A percentile compares a stretch with the other conserved stretches of the same genome.
Evolutionary conservation across 2,329 filamentous ascomycete genomes (phyloP).

Genomic region (Aureobasidium zeae): DNA sequence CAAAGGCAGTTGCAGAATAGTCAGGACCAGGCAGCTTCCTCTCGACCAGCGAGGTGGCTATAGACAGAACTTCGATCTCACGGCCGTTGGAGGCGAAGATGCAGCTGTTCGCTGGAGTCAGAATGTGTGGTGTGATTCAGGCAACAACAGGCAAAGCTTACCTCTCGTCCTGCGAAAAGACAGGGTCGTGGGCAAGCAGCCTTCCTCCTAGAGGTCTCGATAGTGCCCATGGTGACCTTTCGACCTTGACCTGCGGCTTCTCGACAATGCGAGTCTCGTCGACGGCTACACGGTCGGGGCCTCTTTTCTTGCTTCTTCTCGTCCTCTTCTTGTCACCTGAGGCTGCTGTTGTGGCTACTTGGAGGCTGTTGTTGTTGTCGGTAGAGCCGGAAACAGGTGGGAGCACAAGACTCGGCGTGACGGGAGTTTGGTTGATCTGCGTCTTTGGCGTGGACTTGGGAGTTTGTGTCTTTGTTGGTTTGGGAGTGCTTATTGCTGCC

Average conservation of each 20-base stretch:
- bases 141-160: slow-evolving; percentile 35
- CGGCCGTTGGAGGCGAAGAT: slow-evolving; percentile 66
- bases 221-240: slow-evolving; percentile 35
- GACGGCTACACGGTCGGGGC: slow-evolving; percentile 7
- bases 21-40: slow-evolving; percentile 55
- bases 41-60: slow-evolving; percentile 69
- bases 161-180: slow-evolving; percentile 50
- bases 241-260: slow-evolving; percentile 3
- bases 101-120: slow-evolving; percentile 44
- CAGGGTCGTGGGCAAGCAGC: slow-evolving; percentile 47
- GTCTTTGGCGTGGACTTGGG: slow-evolving; percentile 7
- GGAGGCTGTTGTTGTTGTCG: slow-evolving; percentile 5
- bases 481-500: background rate
- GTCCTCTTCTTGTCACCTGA: background rate
- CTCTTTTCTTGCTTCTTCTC: slow-evolving; percentile 12
- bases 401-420: background rate
- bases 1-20: slow-evolving; percentile 42
- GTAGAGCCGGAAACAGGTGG: background rate
- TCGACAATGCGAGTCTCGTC: slow-evolving; percentile 4
- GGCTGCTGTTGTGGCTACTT: slow-evolving; percentile 2
- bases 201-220: slow-evolving; percentile 46
- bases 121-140: slow-evolving; percentile 13
- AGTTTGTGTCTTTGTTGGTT: slow-evolving; percentile 11
- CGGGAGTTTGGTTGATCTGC: background rate
- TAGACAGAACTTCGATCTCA: slow-evolving; percentile 71